Evolutionary conservation across 164 flowering plant species (phyloP).

Genomic region (Aristolochia contorta): DNA sequence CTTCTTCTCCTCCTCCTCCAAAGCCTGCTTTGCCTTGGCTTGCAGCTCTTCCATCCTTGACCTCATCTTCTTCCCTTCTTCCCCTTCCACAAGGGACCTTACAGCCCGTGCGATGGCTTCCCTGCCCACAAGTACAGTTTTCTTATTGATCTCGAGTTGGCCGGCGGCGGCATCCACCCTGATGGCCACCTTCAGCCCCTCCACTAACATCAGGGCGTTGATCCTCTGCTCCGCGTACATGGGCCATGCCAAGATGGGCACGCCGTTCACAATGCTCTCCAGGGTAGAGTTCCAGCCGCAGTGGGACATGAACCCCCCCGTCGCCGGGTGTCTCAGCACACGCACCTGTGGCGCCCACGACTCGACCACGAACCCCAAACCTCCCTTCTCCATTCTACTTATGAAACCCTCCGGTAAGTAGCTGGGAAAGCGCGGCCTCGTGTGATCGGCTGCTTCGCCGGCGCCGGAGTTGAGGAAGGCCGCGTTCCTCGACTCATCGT

Average conservation of each 20-base stretch:
- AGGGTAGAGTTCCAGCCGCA: constrained; percentile 44
- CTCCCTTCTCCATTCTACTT: constrained; percentile 15
- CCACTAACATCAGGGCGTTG: constrained; percentile 26
- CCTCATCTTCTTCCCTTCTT: constrained; percentile 18
- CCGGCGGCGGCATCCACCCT: constrained; percentile 6
- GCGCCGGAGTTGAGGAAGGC: constrained; percentile 10
- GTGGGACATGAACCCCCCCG: constrained; percentile 36
- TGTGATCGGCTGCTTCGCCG: no score
- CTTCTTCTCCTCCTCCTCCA: constrained; percentile 14
- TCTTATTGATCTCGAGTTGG: no score
- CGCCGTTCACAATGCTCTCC: constrained; percentile 26
- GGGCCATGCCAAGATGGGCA: constrained; percentile 42
- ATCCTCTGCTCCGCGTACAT: constrained; percentile 36
- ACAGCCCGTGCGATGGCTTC: constrained; percentile 20
- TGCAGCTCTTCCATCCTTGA: constrained; percentile 14
- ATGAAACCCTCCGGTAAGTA: constrained; percentile 26
- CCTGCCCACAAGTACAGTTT: constrained; percentile 14
- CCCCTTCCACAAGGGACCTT: constrained; percentile 21
- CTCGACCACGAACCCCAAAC: constrained; percentile 23
- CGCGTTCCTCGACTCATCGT: constrained; percentile 12
- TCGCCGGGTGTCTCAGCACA: constrained; percentile 23
- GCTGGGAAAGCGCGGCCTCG: no score
- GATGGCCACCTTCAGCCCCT: constrained; percentile 22
- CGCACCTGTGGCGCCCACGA: constrained; percentile 37
- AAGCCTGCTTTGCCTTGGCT: constrained; percentile 7